Conservation (phyloP, 257 asterid species). For the Striga asiatica region DNA sequence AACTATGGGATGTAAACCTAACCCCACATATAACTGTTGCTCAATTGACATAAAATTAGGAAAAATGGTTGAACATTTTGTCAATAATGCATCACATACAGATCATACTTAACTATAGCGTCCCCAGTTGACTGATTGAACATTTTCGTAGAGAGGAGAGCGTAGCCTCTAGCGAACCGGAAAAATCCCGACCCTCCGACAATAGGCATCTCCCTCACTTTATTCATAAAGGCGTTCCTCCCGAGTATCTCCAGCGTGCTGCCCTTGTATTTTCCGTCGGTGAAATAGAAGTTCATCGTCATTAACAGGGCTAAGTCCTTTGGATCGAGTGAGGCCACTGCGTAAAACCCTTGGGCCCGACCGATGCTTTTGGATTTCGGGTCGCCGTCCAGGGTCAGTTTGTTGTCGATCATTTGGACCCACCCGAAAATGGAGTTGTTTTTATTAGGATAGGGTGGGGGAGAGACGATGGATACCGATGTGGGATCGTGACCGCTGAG, state of each 20-base stretch:
- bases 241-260: conserved; percentile 47
- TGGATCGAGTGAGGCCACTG: neutral
- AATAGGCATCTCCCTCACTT: conserved; percentile 58
- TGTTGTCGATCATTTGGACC: neutral
- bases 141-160: conserved; percentile 37
- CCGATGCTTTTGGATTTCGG: neutral
- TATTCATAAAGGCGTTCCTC: conserved; percentile 31
- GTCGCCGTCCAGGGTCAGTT: neutral
- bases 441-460: no score
- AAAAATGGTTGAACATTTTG: no score
- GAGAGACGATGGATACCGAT: conserved; percentile 14
- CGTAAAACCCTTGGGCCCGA: neutral
- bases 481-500: conserved; percentile 24
- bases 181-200: conserved; percentile 66
- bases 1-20: no score
- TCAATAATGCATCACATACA: conserved; percentile 50
- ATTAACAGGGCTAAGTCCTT: conserved; percentile 23
- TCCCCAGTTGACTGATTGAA: conserved; percentile 35
- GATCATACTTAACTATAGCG: conserved; percentile 48
- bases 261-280: conserved; percentile 40
- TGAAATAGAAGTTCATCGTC: conserved; percentile 46
- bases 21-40: no score
- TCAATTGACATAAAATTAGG: neutral
- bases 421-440: neutral
- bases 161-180: conserved; percentile 56